Evolutionary conservation across 2,329 filamentous ascomycete species (phyloP).

Genomic region (Paecilomyces niveus): DNA sequence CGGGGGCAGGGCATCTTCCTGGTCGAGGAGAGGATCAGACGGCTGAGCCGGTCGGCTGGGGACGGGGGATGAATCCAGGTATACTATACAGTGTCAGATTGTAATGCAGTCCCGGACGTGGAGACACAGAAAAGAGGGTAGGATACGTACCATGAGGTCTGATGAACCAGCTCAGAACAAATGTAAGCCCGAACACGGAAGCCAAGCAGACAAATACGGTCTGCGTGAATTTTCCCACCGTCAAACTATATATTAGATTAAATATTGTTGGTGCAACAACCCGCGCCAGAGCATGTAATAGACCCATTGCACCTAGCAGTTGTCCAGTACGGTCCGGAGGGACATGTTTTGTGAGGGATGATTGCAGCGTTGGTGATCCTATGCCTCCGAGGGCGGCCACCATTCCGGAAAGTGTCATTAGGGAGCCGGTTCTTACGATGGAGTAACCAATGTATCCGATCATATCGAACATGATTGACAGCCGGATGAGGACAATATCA

Average conservation of each 20-base stretch:
- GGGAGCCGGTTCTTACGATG: slow-evolving; percentile 50
- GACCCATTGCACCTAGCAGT: slow-evolving; percentile 78
- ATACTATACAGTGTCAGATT: slow-evolving; percentile 7
- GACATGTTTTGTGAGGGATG: slow-evolving; percentile 83
- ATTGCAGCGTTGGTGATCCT: slow-evolving; percentile 76
- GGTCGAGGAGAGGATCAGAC: background rate
- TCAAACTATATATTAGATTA: slow-evolving; percentile 77
- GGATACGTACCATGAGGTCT: slow-evolving; percentile 61
- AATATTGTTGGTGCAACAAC: slow-evolving; percentile 76
- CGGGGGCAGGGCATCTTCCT: background rate
- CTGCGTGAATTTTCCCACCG: slow-evolving; percentile 70
- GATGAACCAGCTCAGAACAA: slow-evolving; percentile 63
- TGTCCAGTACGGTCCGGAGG: slow-evolving; percentile 74
- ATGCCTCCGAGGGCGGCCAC: slow-evolving; percentile 74
- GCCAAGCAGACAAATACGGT: slow-evolving; percentile 73
- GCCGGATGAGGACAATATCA: slow-evolving; percentile 69
- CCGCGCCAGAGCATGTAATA: slow-evolving; percentile 74
- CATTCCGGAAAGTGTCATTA: slow-evolving; percentile 67
- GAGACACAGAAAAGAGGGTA: too few relatives aligned
- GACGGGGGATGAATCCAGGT: background rate
- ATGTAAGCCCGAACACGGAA: slow-evolving; percentile 57
- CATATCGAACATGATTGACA: slow-evolving; percentile 68
- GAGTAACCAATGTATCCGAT: slow-evolving; percentile 70
- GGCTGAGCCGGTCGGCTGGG: background rate
- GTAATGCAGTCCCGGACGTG: too few relatives aligned